These are phyloP conservation scores for Bauhinia variegata DNA, from an alignment of 306 rosid genomes.

Conservation along the genomic window DNA sequence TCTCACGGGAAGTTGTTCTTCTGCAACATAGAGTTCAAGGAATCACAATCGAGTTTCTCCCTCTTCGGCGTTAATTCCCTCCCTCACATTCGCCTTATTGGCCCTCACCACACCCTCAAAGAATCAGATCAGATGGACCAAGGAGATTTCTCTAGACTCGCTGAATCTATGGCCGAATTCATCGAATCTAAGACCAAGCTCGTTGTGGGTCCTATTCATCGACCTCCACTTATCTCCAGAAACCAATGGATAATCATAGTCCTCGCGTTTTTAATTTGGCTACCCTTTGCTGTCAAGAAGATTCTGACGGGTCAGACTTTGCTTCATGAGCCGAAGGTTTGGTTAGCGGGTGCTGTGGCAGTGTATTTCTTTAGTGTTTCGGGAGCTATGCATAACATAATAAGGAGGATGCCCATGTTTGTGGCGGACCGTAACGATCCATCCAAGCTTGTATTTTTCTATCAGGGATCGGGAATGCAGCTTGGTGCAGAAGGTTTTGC, in stretches of 20 bases:
- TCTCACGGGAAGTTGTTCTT: slow-evolving; percentile 67
- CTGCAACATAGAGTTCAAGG: slow-evolving; percentile 79
- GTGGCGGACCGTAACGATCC: slow-evolving; percentile 79
- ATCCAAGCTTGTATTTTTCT: slow-evolving; percentile 72
- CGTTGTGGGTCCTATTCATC: slow-evolving; percentile 71
- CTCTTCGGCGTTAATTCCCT: slow-evolving; percentile 82
- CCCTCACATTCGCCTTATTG: slow-evolving; percentile 78
- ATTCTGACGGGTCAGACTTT: slow-evolving; percentile 64
- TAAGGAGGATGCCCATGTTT: slow-evolving; percentile 94
- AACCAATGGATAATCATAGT: slow-evolving; percentile 49
- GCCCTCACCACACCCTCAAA: slow-evolving; percentile 59
- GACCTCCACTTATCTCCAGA: slow-evolving; percentile 70
- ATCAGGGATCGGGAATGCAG: slow-evolving; percentile 99
- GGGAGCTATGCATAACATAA: slow-evolving; percentile 93
- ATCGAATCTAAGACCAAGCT: slow-evolving; percentile 68
- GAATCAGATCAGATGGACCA: slow-evolving; percentile 83
- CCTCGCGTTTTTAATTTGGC: slow-evolving; percentile 45
- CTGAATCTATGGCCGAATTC: slow-evolving; percentile 88
- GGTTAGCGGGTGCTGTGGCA: slow-evolving; percentile 78
- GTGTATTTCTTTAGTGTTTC: slow-evolving; percentile 91
- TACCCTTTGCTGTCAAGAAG: slow-evolving; percentile 59
- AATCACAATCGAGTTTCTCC: slow-evolving; percentile 68
- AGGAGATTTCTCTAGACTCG: slow-evolving; percentile 73
- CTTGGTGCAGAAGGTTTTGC: slow-evolving; percentile 96
- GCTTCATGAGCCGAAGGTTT: slow-evolving; percentile 69